Conservation (phyloP, 257 asterid species). For the Handroanthus guayacan region DNA sequence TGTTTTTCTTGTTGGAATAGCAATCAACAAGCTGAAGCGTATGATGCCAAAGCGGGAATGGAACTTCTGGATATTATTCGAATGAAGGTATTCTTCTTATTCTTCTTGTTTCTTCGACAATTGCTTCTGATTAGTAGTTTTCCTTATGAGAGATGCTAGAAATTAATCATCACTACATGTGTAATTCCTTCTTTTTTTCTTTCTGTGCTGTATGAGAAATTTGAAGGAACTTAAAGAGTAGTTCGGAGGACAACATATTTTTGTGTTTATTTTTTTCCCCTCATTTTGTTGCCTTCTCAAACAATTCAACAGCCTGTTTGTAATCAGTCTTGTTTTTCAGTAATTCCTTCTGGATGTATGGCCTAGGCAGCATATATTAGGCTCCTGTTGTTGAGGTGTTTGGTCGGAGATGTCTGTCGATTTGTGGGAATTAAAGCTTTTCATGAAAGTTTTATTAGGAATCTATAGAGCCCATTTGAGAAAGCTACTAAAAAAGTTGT, state of each 20-base stretch:
- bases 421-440: background rate
- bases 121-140: background rate
- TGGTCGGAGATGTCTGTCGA: background rate
- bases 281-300: background rate
- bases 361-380: background rate
- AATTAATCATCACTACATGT: background rate
- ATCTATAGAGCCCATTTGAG: background rate
- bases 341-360: background rate
- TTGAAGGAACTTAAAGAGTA: background rate
- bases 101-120: background rate
- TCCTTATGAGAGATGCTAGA: background rate
- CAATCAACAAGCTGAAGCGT: constrained; percentile 50
- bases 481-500: background rate
- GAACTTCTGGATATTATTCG: constrained; percentile 64
- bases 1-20: constrained; percentile 22
- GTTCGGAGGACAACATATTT: background rate
- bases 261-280: background rate
- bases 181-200: background rate
- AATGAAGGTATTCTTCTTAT: constrained; percentile 48
- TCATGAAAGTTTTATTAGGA: background rate
- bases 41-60: constrained; percentile 54
- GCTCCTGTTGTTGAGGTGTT: background rate
- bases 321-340: background rate
- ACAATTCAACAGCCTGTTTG: background rate
- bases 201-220: background rate